Percentiles rank a stretch among this genome's conserved stretches.
phyloP scores from a whole-genome alignment of 169 alveolate species.

The Amoebophrya sp. region DNA sequence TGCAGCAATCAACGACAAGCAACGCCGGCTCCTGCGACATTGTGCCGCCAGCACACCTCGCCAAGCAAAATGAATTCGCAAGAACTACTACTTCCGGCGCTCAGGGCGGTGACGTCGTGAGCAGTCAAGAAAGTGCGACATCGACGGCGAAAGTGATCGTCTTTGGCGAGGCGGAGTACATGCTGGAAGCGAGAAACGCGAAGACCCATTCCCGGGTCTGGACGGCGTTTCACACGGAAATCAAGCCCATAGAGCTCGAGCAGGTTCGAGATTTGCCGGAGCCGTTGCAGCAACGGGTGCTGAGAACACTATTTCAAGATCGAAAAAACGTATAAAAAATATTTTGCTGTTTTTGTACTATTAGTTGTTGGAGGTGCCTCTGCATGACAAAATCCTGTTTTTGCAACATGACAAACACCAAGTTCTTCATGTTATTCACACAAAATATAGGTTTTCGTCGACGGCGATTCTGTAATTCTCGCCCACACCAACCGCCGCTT shows the following conservation, averaged over 20 bases:
- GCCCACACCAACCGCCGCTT: not conserved
- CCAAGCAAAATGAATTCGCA: no score
- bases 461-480: not conserved
- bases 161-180: not conserved
- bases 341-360: not conserved
- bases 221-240: not conserved
- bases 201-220: not conserved
- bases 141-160: not conserved
- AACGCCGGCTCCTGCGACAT: no score
- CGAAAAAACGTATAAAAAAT: not conserved
- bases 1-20: no score
- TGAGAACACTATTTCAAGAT: not conserved
- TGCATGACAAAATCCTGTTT: not conserved
- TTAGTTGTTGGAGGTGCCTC: not conserved
- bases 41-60: no score
- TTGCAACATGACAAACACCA: not conserved
- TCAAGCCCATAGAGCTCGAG: not conserved
- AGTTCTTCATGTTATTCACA: not conserved
- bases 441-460: not conserved
- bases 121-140: no score
- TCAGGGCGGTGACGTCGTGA: no score
- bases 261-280: not conserved
- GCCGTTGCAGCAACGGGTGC: not conserved
- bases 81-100: no score
- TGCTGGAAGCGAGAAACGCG: not conserved